Evolutionary conservation across 1,284 basidiomycete species (phyloP), one percentile per base, ranked within the genome.

Genomic region (Bjerkandera adusta): DNA sequence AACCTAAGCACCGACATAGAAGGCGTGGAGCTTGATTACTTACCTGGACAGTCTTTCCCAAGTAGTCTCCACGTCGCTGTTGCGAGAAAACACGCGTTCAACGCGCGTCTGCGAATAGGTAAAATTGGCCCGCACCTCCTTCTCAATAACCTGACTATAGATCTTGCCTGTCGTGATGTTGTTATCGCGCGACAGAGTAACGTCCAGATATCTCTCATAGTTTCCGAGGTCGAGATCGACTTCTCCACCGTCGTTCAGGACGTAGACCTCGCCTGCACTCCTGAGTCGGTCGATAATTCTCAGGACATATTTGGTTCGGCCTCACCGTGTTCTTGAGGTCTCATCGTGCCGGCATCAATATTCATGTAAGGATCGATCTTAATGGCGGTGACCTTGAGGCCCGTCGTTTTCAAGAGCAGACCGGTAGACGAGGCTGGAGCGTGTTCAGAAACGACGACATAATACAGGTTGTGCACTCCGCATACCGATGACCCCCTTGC

Each of bases 321-420:
- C 81, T 75, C 65, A 89, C 94, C 97, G 67, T 99, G 96, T 69
- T 99, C 96, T 27, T 94, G 97, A 11, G 96, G 97, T 34, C 93
- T 83, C 96, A 99, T 99, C 25, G 96, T 98, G 35, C 97, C 97
- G 29, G 96, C 97, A 79, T 99, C 96, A 61, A 99, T 97, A 74
- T 99, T 99, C 95, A 99, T 98, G 66, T 99, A 99, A 18, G 96
- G 96, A 68, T 99, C 96, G 60, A 99, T 98, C 74, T 99, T 99
- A 77, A 99, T 98, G 21, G 97, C 90, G 2, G 97, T 99, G 61
- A 98, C 96, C 69, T 94, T 96, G 55, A 97, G 77, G 36, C 96
- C 96, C 26, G 88, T 84, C 39, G 92, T 98, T 75, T 98, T 98
- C 66, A 99, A 79, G 45, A 99, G 79, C 43, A 99, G 76, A 54